Evolutionary conservation across 2,329 filamentous ascomycete genomes (phyloP).

Genomic region (Ampelomyces quisqualis): DNA sequence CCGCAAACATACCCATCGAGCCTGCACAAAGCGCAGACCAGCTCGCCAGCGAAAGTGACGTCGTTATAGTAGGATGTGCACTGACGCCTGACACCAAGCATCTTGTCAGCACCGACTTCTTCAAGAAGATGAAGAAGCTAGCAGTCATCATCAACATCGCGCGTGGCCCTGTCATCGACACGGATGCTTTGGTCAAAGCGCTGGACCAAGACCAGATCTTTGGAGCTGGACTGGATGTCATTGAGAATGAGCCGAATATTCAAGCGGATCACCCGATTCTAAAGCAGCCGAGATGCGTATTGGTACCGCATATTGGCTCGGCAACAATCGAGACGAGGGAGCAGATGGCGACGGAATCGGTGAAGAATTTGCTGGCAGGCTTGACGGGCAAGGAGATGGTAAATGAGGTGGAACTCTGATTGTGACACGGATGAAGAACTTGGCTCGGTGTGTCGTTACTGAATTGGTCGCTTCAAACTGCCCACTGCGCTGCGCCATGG

Average conservation of each 20-base stretch:
- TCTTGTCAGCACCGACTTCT: conserved; percentile 33
- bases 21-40: conserved; percentile 21
- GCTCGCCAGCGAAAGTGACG: conserved; percentile 33
- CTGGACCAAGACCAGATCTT: conserved; percentile 54
- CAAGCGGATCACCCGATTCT: conserved; percentile 50
- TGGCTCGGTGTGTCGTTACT: too few relatives aligned
- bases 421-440: background rate
- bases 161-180: conserved; percentile 57
- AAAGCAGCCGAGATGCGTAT: conserved; percentile 51
- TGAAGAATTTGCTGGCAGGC: conserved; percentile 54
- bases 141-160: conserved; percentile 60
- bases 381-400: conserved; percentile 29
- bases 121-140: conserved; percentile 54
- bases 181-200: conserved; percentile 54
- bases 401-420: conserved; percentile 41
- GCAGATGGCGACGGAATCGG: conserved; percentile 59
- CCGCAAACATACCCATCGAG: conserved; percentile 20
- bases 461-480: too few relatives aligned
- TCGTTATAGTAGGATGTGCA: conserved; percentile 33
- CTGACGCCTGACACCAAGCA: conserved; percentile 32
- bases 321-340: conserved; percentile 58
- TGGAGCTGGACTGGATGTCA: conserved; percentile 58
- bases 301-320: conserved; percentile 61
- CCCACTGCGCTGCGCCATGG: too few relatives aligned
- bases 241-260: conserved; percentile 56